phyloP scores from a whole-genome alignment of 225 moss, liverwort and hornwort genomes.

The Bryum argenteum region DNA sequence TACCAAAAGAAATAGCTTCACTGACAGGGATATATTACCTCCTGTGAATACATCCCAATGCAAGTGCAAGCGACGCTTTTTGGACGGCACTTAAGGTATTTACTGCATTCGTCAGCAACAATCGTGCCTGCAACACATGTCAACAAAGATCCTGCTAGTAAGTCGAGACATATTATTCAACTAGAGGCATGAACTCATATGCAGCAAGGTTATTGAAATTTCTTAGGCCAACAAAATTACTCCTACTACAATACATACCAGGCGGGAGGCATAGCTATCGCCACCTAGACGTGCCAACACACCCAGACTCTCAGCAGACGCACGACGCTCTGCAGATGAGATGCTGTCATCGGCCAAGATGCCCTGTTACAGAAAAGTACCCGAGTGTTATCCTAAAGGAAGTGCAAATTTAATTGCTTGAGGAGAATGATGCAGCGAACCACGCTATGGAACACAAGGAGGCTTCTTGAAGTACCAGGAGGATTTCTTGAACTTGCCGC shows the following conservation, averaged over 20 bases:
- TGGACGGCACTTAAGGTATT: constrained; percentile 51
- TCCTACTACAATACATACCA: constrained; percentile 48
- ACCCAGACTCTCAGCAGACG: constrained; percentile 96
- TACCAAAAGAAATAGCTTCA: constrained; percentile 1
- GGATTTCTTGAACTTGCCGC: constrained; percentile 84
- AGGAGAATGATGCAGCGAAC: constrained; percentile 8
- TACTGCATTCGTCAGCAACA: constrained; percentile 57
- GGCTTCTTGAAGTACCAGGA: constrained; percentile 54
- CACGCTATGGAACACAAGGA: constrained; percentile 16
- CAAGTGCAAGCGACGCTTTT: constrained; percentile 83
- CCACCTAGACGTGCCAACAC: constrained; percentile 90
- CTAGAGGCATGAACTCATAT: constrained; percentile 1
- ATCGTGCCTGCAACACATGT: constrained; percentile 63
- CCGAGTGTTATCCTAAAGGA: constrained; percentile 7
- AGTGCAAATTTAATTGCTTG: neutral
- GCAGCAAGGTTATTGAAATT: neutral
- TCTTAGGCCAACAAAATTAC: neutral
- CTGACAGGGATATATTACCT: constrained; percentile 47
- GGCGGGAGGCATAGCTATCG: constrained; percentile 84
- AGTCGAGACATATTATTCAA: constrained; percentile 3
- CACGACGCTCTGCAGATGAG: constrained; percentile 83
- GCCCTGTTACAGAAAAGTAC: constrained; percentile 53
- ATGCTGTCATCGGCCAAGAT: constrained; percentile 84
- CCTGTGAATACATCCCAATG: constrained; percentile 94
- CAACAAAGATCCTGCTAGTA: neutral